Percentiles rank a stretch among this genome's conserved stretches.
Evolutionary conservation across 1,284 basidiomycete genomes (phyloP).

Genomic region (Hymenochaete sp.): DNA sequence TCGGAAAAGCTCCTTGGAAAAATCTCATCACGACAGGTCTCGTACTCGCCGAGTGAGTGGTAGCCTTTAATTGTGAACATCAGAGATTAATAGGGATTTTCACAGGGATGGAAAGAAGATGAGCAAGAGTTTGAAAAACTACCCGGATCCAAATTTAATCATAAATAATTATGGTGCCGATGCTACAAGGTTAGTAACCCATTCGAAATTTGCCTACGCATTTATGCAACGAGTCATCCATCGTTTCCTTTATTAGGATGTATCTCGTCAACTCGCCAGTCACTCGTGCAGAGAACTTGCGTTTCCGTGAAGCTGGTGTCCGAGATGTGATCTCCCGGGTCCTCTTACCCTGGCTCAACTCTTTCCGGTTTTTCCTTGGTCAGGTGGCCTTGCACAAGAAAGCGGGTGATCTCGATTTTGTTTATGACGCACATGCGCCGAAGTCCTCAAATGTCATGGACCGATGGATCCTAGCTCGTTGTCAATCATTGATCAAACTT

Average conservation of each 20-base stretch:
- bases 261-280: constrained; percentile 99
- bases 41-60: constrained; percentile 80
- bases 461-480: constrained; percentile 94
- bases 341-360: constrained; percentile 97
- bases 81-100: constrained; percentile 4
- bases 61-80: neutral
- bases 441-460: constrained; percentile 95
- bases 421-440: constrained; percentile 82
- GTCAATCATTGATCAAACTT: constrained; percentile 90
- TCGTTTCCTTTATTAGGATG: constrained; percentile 49
- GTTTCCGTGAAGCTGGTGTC: constrained; percentile 97
- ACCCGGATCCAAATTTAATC: constrained; percentile 92
- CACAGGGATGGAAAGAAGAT: constrained; percentile 96
- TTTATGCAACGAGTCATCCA: neutral
- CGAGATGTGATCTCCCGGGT: constrained; percentile 93
- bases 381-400: constrained; percentile 88
- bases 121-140: constrained; percentile 98
- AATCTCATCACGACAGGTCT: constrained; percentile 96
- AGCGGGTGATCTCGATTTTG: constrained; percentile 70
- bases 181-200: constrained; percentile 64
- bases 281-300: constrained; percentile 94
- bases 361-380: constrained; percentile 99
- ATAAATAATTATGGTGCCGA: constrained; percentile 94
- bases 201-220: neutral
- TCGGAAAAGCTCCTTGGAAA: constrained; percentile 93